phyloP scores from a whole-genome alignment of 139 green algal species.

The Coelastrella sp. region DNA sequence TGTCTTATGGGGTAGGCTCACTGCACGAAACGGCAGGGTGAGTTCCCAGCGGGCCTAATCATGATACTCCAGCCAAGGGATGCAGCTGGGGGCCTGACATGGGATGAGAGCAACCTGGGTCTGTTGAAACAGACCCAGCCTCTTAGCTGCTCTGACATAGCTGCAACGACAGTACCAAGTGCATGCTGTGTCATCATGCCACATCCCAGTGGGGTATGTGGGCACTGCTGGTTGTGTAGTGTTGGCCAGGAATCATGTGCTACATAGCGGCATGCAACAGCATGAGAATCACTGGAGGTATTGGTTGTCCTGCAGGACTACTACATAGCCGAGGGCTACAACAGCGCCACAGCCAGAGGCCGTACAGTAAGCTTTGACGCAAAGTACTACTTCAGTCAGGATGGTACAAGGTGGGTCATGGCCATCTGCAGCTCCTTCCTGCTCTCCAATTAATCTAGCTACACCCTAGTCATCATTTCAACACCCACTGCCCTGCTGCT shows the following conservation, averaged over 20 bases:
- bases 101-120: too few species aligned
- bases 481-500: too few species aligned
- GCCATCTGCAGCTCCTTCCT: neutral
- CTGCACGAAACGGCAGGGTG: constrained; percentile 75
- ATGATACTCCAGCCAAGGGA: neutral
- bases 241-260: neutral
- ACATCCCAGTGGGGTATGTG: too few species aligned
- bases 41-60: neutral
- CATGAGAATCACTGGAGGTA: neutral
- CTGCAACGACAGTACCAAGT: too few species aligned
- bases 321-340: constrained; percentile 73
- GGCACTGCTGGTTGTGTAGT: too few species aligned
- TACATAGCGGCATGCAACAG: neutral
- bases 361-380: constrained; percentile 53
- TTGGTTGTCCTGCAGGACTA: constrained; percentile 68
- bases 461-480: too few species aligned
- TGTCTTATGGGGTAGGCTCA: constrained; percentile 70
- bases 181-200: too few species aligned
- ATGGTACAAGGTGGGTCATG: constrained; percentile 68
- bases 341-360: constrained; percentile 52
- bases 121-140: too few species aligned
- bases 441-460: too few species aligned
- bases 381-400: constrained; percentile 81
- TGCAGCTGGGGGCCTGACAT: neutral
- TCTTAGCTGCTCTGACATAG: too few species aligned